Conservation (phyloP, 2,329 filamentous ascomycete genomes). For the Botrytis fabae region DNA sequence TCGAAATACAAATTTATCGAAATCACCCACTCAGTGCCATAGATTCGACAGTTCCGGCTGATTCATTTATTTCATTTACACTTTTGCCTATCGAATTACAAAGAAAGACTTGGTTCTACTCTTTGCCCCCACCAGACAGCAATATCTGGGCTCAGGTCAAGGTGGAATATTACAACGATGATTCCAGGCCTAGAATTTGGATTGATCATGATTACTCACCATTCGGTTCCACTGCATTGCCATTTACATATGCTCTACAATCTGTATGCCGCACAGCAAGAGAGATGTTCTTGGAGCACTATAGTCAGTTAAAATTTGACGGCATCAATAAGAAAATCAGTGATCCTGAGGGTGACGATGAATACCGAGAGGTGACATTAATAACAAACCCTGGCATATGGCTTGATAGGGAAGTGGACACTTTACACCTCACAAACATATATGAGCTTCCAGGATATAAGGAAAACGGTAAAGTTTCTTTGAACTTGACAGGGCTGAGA, state of each 20-base stretch:
- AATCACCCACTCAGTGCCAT: background rate
- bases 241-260: background rate
- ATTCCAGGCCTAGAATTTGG: background rate
- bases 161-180: too few relatives aligned
- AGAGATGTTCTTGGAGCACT: background rate
- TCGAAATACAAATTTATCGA: background rate
- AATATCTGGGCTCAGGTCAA: background rate
- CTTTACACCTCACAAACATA: background rate
- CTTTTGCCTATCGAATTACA: background rate
- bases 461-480: background rate
- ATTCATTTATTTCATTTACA: background rate
- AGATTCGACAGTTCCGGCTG: background rate
- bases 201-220: background rate
- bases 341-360: background rate
- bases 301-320: background rate
- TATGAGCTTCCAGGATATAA: rapidly evolving
- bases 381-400: background rate
- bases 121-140: background rate
- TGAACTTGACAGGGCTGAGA: background rate
- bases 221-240: background rate
- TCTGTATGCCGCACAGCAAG: background rate
- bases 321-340: background rate
- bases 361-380: background rate
- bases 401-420: background rate
- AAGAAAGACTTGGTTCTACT: background rate